phyloP scores from a whole-genome alignment of 148 eudicot genomes.

The Persicaria tinctoria region DNA sequence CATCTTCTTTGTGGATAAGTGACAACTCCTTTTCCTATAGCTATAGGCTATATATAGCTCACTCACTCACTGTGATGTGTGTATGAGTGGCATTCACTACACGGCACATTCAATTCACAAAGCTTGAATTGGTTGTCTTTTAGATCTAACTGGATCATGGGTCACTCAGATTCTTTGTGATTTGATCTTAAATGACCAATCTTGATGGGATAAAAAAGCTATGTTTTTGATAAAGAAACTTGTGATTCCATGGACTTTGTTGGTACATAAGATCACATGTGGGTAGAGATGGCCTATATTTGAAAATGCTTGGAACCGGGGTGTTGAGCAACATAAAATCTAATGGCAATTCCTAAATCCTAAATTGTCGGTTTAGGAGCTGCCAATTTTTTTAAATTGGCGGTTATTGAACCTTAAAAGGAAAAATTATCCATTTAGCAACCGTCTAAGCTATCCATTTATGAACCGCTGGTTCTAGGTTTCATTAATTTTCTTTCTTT shows the following conservation, averaged over 20 bases:
- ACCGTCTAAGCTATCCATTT: too few relatives aligned
- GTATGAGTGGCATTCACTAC: conserved; percentile 9
- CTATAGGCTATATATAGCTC: too few relatives aligned
- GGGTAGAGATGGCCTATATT: neutral
- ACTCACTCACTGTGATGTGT: neutral
- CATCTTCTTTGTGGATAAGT: conserved; percentile 7
- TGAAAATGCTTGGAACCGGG: too few relatives aligned
- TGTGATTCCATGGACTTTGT: conserved; percentile 6
- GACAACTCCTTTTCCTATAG: neutral
- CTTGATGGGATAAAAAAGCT: neutral
- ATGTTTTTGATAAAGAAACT: neutral
- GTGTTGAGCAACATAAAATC: too few relatives aligned
- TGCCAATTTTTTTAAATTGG: too few relatives aligned
- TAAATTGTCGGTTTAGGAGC: too few relatives aligned
- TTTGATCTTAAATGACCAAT: neutral
- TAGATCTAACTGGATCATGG: neutral
- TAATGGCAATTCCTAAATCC: too few relatives aligned
- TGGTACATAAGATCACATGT: neutral
- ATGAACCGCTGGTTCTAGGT: too few relatives aligned
- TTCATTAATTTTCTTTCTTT: too few relatives aligned
- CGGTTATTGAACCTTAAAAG: too few relatives aligned
- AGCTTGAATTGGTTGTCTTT: conserved; percentile 2
- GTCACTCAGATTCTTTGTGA: neutral
- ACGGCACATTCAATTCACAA: conserved; percentile 8
- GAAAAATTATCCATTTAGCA: too few relatives aligned